Base-by-base conservation (phyloP, 768 basidiomycete species). In the Dacryopinax primogenitus region DNA sequence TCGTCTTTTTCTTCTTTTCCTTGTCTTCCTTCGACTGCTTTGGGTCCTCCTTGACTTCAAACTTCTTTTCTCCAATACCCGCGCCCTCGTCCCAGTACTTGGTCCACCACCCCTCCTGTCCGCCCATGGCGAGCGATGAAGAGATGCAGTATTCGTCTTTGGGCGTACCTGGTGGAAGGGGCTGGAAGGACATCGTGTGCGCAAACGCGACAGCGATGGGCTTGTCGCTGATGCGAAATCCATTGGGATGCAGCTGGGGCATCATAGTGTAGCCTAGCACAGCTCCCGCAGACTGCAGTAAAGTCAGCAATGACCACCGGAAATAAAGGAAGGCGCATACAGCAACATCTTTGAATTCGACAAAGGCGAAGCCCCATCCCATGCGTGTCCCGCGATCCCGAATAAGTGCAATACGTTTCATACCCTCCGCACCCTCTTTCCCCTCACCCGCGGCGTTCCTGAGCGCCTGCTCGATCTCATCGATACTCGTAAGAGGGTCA, bases 131-230 rank as follows among this genome's bases (percentile, higher is more conserved):
- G 28, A 79, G 69, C 1, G 89, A 86, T 2, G 88, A 87, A 28
- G 79, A 71, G 41, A 92, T 76, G 68, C 86, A 88, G 13, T 87
- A 83, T 67, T 91, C 90, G 71, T 92, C 90, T 33, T 86, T 83
- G 62, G 83, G 78, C 69, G 87, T 81, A 68, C 85, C 80, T 68
- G 92, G 87, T 23, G 85, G 80, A 26, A 90, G 80, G 26, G 86
- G 86, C 71, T 91, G 86, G 74, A 95, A 96, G 28, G 93, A 91
- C 71, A 90, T 86, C 0, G 88, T 85, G 75, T 93, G 90, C 47
- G 92, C 92, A 74, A 96, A 97, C 15, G 94, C 95, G 7, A 88
- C 86, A 11, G 93, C 93, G 12, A 93, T 88, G 0, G 92, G 88
- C 33, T 85, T 82, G 71, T 90, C 87, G 1, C 89, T 89, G 58